A percentile compares a stretch with the other conserved stretches of the same genome.
These are phyloP conservation scores for Triadica sebifera DNA, from an alignment of 345 rosid genomes.

Conservation along the genomic window DNA sequence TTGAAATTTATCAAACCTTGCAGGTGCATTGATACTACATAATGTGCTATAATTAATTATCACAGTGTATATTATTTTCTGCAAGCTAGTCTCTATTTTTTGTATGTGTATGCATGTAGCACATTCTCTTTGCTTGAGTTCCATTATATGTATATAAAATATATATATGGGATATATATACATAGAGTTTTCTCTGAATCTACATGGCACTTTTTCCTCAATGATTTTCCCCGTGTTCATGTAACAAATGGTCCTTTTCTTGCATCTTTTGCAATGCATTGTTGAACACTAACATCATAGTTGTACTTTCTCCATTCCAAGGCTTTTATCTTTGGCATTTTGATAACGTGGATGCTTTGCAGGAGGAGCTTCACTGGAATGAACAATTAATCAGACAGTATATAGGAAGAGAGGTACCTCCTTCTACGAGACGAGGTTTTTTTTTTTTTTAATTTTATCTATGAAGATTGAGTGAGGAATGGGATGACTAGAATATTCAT, in stretches of 20 bases:
- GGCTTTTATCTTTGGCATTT: neutral
- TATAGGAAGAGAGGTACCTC: conserved; percentile 76
- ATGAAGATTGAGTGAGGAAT: neutral
- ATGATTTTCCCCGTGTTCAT: too few relatives aligned
- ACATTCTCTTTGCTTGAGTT: neutral
- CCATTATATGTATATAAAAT: too few relatives aligned
- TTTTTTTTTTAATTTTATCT: neutral
- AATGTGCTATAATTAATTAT: neutral
- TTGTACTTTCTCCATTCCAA: neutral
- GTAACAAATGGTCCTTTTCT: too few relatives aligned
- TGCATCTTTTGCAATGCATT: too few relatives aligned
- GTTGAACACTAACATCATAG: too few relatives aligned
- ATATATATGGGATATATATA: too few relatives aligned
- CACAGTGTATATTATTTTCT: neutral
- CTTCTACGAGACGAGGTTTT: neutral
- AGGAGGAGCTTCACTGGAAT: conserved; percentile 91
- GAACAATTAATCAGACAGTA: conserved; percentile 61
- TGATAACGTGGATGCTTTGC: conserved; percentile 24
- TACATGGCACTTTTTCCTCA: too few relatives aligned
- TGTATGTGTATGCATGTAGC: neutral
- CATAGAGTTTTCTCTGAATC: too few relatives aligned
- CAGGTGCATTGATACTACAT: conserved; percentile 40
- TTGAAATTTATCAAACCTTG: conserved; percentile 44
- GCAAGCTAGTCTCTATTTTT: neutral
- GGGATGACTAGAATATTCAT: neutral